Percentiles rank a stretch among this genome's conserved stretches.
Evolutionary conservation across 2,329 filamentous ascomycete genomes (phyloP).

Genomic region (Cephalotrichum gorgonifer): DNA sequence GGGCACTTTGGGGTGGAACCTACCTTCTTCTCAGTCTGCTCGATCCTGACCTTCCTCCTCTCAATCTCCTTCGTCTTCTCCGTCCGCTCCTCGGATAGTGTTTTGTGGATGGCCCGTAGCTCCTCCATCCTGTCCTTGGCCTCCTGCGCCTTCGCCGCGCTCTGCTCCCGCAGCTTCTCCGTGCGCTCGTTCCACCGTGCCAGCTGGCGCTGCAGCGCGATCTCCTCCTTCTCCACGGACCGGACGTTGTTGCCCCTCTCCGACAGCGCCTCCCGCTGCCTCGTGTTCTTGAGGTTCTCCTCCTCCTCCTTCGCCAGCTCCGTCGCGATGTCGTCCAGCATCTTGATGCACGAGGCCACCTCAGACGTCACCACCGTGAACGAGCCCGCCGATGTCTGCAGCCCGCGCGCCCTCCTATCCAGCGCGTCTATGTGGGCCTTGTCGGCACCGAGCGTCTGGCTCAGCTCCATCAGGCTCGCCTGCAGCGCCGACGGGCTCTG

Average conservation of each 20-base stretch:
- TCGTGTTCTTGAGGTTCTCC: constrained; percentile 67
- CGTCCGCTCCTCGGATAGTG: constrained; percentile 71
- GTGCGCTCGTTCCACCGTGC: constrained; percentile 80
- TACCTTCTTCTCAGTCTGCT: constrained; percentile 98
- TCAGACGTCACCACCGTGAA: constrained; percentile 78
- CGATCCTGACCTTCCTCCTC: constrained; percentile 80
- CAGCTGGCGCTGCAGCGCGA: constrained; percentile 72
- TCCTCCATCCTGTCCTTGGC: constrained; percentile 88
- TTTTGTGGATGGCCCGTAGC: constrained; percentile 67
- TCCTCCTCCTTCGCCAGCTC: constrained; percentile 89
- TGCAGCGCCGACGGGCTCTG: constrained; percentile 81
- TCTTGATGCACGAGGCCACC: constrained; percentile 76
- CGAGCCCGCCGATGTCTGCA: constrained; percentile 86
- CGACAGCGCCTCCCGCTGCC: constrained; percentile 76
- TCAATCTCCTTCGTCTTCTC: constrained; percentile 91
- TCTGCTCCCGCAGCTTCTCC: constrained; percentile 70
- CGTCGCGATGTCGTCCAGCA: constrained; percentile 76
- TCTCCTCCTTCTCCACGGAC: constrained; percentile 83
- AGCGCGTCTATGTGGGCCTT: constrained; percentile 79
- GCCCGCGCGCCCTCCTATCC: constrained; percentile 74
- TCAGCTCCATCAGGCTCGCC: constrained; percentile 69
- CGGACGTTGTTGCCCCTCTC: constrained; percentile 83
- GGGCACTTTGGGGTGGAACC: constrained; percentile 14
- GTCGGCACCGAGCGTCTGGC: constrained; percentile 65
- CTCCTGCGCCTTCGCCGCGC: constrained; percentile 67